Conservation (phyloP, 257 asterid genomes). For the Nyctanthes arbortristis region DNA sequence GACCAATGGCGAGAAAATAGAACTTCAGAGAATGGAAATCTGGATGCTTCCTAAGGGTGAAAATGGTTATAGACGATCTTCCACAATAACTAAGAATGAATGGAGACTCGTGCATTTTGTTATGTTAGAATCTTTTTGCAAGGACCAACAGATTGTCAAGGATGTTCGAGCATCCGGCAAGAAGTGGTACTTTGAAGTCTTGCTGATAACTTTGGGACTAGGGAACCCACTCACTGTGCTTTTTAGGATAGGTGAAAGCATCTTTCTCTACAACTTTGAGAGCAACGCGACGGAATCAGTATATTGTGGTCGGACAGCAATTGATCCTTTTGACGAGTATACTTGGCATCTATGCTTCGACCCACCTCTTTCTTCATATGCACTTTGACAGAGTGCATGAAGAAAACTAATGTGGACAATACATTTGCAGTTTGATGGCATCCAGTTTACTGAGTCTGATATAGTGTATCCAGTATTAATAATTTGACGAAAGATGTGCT, state of each 20-base stretch:
- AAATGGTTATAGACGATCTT: not conserved
- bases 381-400: not conserved
- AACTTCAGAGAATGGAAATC: no score
- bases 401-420: no score
- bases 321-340: not conserved
- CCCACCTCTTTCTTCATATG: not conserved
- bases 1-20: no score
- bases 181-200: not conserved
- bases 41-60: not conserved
- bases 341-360: not conserved
- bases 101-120: constrained; percentile 2
- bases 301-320: not conserved
- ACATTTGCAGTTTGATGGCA: no score
- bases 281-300: not conserved
- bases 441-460: no score
- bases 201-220: not conserved
- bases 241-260: not conserved
- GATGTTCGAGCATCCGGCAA: not conserved
- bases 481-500: no score
- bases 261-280: not conserved
- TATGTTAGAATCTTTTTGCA: not conserved
- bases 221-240: not conserved
- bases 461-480: no score
- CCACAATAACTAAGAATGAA: not conserved
- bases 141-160: not conserved